These are phyloP conservation scores for Debaryomyces nepalensis DNA, from an alignment of 1,139 yeast genomes.

Conservation along the genomic window DNA sequence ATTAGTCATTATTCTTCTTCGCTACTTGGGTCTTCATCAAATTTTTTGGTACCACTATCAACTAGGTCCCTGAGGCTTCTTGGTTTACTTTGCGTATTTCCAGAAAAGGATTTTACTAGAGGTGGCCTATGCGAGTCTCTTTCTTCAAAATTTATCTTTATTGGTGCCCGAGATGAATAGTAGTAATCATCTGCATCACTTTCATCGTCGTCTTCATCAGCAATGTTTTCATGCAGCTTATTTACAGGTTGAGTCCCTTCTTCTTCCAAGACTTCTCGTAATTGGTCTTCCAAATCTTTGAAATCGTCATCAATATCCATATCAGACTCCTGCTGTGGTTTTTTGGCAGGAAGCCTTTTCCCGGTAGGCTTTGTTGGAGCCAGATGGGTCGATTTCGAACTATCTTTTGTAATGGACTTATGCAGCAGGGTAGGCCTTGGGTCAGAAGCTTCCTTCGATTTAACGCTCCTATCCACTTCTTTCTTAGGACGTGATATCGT, in stretches of 20 bases:
- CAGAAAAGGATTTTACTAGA: slow-evolving; percentile 16
- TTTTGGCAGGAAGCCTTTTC: background rate
- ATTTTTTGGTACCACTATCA: slow-evolving; percentile 29
- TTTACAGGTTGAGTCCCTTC: slow-evolving; percentile 18
- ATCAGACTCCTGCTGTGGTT: background rate
- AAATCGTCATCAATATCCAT: slow-evolving; percentile 46
- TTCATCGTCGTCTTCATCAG: slow-evolving; percentile 27
- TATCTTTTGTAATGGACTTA: background rate
- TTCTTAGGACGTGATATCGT: too few relatives aligned
- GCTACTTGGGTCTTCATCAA: slow-evolving; percentile 38
- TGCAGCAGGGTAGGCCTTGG: background rate
- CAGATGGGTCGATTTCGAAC: background rate
- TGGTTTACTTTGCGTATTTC: slow-evolving; percentile 29
- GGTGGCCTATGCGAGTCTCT: slow-evolving; percentile 19
- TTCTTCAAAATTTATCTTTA: slow-evolving; percentile 30
- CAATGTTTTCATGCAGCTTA: slow-evolving; percentile 1
- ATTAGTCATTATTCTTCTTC: slow-evolving; percentile 42
- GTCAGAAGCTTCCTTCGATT: background rate
- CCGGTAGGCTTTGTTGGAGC: background rate
- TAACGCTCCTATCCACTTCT: too few relatives aligned
- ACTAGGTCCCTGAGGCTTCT: slow-evolving; percentile 46
- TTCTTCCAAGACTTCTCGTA: slow-evolving; percentile 46
- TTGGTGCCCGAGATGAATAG: slow-evolving; percentile 23
- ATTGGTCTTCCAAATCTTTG: slow-evolving; percentile 49
- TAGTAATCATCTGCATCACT: slow-evolving; percentile 33